Conservation (phyloP, 805 yeast species). For the Nematodospora valgi region DNA sequence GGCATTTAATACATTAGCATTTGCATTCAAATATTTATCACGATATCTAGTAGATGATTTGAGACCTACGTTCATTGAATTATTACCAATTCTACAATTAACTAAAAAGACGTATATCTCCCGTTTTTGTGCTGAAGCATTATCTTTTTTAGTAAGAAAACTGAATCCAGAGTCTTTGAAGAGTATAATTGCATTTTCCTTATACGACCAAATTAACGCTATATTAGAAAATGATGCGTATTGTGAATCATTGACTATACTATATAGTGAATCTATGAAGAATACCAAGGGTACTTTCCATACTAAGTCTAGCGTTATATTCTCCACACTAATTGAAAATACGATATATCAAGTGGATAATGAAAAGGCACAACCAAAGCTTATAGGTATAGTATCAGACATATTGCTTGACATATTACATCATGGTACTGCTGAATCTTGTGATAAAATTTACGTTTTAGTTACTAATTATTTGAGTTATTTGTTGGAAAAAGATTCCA, state of each 20-base stretch:
- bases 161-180: constrained; percentile 47
- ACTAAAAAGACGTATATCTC: constrained; percentile 60
- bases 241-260: constrained; percentile 52
- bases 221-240: constrained; percentile 44
- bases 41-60: constrained; percentile 60
- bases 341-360: constrained; percentile 15
- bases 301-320: constrained; percentile 58
- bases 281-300: constrained; percentile 72
- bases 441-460: constrained; percentile 41
- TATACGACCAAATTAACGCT: constrained; percentile 28
- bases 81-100: constrained; percentile 62
- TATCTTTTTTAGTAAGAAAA: constrained; percentile 79
- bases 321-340: constrained; percentile 42
- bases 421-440: constrained; percentile 50
- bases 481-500: constrained; percentile 10
- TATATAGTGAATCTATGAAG: constrained; percentile 71
- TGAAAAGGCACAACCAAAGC: constrained; percentile 14
- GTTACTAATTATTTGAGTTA: constrained; percentile 18
- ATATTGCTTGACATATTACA: constrained; percentile 50
- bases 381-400: constrained; percentile 53
- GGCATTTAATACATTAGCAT: constrained; percentile 82
- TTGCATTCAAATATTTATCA: constrained; percentile 82
- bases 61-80: constrained; percentile 61
- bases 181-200: constrained; percentile 42
- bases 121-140: constrained; percentile 85